phyloP scores from a whole-genome alignment of 805 yeast genomes.

The Diddensiella transvaalensis region DNA sequence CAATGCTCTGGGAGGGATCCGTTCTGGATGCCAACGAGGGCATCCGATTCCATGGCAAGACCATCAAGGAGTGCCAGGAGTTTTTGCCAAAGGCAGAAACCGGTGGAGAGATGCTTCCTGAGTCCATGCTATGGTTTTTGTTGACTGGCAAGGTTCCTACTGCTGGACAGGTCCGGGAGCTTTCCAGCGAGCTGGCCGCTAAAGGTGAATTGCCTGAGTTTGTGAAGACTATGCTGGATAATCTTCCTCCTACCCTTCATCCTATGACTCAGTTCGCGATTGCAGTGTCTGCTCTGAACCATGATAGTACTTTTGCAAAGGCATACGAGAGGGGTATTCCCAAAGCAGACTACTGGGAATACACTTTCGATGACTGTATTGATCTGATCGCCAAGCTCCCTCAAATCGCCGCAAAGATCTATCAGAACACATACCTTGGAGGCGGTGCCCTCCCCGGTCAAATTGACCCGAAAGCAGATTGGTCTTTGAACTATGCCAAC shows the following conservation, averaged over 20 bases:
- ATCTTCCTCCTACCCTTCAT: constrained; percentile 64
- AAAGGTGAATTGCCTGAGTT: constrained; percentile 64
- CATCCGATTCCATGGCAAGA: constrained; percentile 72
- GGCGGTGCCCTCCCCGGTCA: constrained; percentile 51
- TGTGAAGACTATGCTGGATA: constrained; percentile 56
- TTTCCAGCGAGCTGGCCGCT: constrained; percentile 60
- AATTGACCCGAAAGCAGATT: constrained; percentile 45
- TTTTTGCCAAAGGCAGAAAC: constrained; percentile 58
- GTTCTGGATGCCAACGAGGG: constrained; percentile 73
- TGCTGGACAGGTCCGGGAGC: constrained; percentile 50
- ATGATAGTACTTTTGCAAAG: constrained; percentile 65
- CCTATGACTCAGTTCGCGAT: constrained; percentile 83
- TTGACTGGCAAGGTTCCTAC: constrained; percentile 73
- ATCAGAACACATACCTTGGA: constrained; percentile 55
- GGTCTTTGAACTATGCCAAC: constrained; percentile 63
- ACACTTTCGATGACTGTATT: constrained; percentile 67
- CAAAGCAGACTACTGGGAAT: constrained; percentile 71
- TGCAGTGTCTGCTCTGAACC: constrained; percentile 69
- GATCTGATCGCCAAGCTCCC: constrained; percentile 72
- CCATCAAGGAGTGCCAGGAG: constrained; percentile 68
- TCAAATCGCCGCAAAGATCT: constrained; percentile 68
- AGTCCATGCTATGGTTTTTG: constrained; percentile 66
- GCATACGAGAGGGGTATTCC: constrained; percentile 68
- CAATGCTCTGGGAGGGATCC: constrained; percentile 78
- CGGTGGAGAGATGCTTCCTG: constrained; percentile 60